Evolutionary conservation across 2,329 filamentous ascomycete genomes (phyloP).

Genomic region (Kalaharituber pfeilii): DNA sequence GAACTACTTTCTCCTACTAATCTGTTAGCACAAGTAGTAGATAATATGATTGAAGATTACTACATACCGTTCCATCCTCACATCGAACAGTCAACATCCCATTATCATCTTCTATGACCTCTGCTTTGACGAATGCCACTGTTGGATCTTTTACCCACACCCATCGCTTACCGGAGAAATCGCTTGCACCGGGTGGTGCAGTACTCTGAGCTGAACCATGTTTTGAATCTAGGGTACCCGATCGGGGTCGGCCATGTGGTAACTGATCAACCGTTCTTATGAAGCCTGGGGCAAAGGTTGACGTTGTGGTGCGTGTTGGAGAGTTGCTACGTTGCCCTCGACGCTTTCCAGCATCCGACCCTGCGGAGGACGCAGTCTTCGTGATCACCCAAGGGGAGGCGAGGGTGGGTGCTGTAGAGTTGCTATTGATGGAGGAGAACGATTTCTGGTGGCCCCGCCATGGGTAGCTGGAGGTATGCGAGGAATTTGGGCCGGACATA

Average conservation of each 20-base stretch:
- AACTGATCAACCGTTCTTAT: conserved; percentile 74
- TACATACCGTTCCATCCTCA: conserved; percentile 69
- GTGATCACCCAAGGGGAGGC: conserved; percentile 1
- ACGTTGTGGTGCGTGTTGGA: conserved; percentile 7
- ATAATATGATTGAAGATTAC: neutral
- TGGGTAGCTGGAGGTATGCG: conserved; percentile 10
- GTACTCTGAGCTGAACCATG: conserved; percentile 1
- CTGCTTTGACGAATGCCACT: conserved; percentile 77
- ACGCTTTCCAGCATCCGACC: neutral
- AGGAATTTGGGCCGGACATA: conserved; percentile 14
- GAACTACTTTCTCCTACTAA: conserved; percentile 63
- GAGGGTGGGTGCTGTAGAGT: conserved; percentile 8
- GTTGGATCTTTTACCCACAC: conserved; percentile 88
- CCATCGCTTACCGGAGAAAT: conserved; percentile 96
- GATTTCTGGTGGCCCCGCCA: conserved; percentile 12
- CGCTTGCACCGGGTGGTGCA: conserved; percentile 47
- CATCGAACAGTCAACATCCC: conserved; percentile 67
- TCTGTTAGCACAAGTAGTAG: neutral
- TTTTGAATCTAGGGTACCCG: conserved; percentile 1
- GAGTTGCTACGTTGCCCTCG: conserved; percentile 36
- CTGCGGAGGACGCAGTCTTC: neutral
- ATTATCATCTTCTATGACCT: conserved; percentile 67
- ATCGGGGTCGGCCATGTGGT: conserved; percentile 27
- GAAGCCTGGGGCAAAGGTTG: conserved; percentile 86
- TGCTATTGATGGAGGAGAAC: conserved; percentile 9